Conservation (phyloP, 345 rosid genomes). For the Passiflora organensis region DNA sequence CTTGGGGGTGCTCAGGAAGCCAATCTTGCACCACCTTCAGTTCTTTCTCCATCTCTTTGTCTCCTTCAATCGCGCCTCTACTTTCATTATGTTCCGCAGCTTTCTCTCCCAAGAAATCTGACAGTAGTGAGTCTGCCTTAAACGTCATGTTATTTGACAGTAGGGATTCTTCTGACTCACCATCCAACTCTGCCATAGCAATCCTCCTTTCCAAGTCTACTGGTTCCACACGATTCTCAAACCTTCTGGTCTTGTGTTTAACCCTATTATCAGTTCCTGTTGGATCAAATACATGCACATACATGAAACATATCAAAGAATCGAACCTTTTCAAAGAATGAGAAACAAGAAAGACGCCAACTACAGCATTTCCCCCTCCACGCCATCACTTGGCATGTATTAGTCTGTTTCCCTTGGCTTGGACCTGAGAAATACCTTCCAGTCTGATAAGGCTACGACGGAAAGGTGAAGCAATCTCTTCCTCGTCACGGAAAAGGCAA, state of each 20-base stretch:
- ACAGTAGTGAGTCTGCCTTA: constrained; percentile 32
- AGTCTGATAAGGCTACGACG: too few species aligned
- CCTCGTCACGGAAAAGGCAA: constrained; percentile 66
- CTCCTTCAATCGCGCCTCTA: neutral
- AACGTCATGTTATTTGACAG: constrained; percentile 1
- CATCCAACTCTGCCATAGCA: constrained; percentile 23
- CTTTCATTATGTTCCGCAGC: constrained; percentile 7
- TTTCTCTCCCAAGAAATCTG: constrained; percentile 51
- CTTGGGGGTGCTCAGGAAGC: constrained; percentile 42
- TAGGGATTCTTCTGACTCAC: constrained; percentile 13
- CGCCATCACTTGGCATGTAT: too few species aligned
- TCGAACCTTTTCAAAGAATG: too few species aligned
- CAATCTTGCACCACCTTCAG: constrained; percentile 56
- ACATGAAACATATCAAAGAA: neutral
- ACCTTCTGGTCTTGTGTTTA: constrained; percentile 28
- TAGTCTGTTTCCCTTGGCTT: too few species aligned
- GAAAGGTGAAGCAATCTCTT: constrained; percentile 30
- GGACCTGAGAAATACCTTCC: constrained; percentile 39
- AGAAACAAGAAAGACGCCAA: too few species aligned
- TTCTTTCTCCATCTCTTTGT: constrained; percentile 8
- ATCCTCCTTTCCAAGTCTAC: constrained; percentile 58
- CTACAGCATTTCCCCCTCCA: too few species aligned
- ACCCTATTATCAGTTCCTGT: constrained; percentile 48
- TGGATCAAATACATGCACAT: too few species aligned
- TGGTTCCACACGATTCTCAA: constrained; percentile 46